Evolutionary conservation across 371 early-diverging fungal species (phyloP), one percentile per base, ranked within the genome.

Genomic region (Thermomucor indicae-seudaticae): DNA sequence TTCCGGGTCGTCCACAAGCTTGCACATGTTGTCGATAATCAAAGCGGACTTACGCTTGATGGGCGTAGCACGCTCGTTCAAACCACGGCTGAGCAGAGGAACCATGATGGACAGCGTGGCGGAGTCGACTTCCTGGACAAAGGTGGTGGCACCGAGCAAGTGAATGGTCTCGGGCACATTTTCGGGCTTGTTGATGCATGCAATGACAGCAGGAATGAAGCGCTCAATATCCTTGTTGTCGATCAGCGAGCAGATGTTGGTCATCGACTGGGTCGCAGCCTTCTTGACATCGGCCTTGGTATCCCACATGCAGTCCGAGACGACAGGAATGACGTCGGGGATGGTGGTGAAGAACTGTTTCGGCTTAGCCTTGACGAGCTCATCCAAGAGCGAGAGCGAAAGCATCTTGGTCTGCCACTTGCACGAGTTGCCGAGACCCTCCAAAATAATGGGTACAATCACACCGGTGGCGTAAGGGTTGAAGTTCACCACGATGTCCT

Each of bases 11-110:
- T 83, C 76, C 41, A 90, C 89, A 25, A 91, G 78, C 72, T 89
- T 89, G 67, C 83, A 90, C 82, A 91, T 81, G 75, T 91, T 91
- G 61, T 87, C 87, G 43, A 91, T 86, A 57, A 91, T 91, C 66
- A 91, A 83, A 47, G 89, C 83, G 54, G 88, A 72, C 65, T 88
- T 86, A 78, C 91, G 90, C 57, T 86, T 75, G 58, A 84, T 80
- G 47, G 81, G 55, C 39, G 82, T 81, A 25, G 66, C 60, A 47
- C 82, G 72, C 60, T 81, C 84, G 43, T 70, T 65, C 27, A 91
- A 71, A 78, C 89, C 91, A 78, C 89, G 86, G 55, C 66, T 56
- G 49, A 91, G 62, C 16, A 91, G 75, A 34, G 91, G 91, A 42
- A 79, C 78, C 84, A 91, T 86, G 64, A 91, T 80, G 67, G 89